A percentile compares a stretch with the other conserved stretches of the same genome.
Evolutionary conservation across 75 land plant species (phyloP).

Genomic region (Larix kaempferi): DNA sequence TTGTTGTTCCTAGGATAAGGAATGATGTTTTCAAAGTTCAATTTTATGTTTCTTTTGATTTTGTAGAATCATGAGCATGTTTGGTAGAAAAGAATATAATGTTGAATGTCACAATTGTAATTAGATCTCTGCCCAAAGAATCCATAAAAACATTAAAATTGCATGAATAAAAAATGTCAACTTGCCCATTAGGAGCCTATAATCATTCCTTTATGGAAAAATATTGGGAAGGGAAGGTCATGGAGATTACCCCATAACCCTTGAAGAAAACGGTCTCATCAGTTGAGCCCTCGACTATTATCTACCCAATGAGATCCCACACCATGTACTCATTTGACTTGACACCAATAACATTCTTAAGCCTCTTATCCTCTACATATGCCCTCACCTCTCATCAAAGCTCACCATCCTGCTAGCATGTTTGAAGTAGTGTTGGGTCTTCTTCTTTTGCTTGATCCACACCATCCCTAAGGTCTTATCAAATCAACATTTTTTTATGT

Average conservation of each 20-base stretch:
- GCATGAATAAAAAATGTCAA: not conserved
- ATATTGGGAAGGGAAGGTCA: conserved; percentile 1
- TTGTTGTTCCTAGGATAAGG: not conserved
- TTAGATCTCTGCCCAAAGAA: not conserved
- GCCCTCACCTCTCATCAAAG: conserved; percentile 37
- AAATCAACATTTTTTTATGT: conserved; percentile 17
- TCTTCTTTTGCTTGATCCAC: conserved; percentile 25
- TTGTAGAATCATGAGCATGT: no score
- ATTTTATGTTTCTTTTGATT: no score
- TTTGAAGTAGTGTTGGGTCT: conserved; percentile 29
- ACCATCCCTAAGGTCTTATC: conserved; percentile 21
- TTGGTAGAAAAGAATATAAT: not conserved
- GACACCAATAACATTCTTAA: conserved; percentile 36
- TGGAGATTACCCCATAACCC: conserved; percentile 1
- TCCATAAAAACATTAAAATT: not conserved
- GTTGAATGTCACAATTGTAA: not conserved
- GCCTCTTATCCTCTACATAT: conserved; percentile 17
- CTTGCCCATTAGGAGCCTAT: not conserved
- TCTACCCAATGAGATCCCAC: conserved; percentile 18
- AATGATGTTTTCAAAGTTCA: not conserved
- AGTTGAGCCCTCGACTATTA: not conserved
- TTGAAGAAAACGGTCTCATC: conserved; percentile 5
- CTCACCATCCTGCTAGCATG: conserved; percentile 19
- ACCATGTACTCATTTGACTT: conserved; percentile 30
- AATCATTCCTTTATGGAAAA: not conserved